Evolutionary conservation across 2,329 filamentous ascomycete species (phyloP).

Genomic region (Monosporascus sp.): DNA sequence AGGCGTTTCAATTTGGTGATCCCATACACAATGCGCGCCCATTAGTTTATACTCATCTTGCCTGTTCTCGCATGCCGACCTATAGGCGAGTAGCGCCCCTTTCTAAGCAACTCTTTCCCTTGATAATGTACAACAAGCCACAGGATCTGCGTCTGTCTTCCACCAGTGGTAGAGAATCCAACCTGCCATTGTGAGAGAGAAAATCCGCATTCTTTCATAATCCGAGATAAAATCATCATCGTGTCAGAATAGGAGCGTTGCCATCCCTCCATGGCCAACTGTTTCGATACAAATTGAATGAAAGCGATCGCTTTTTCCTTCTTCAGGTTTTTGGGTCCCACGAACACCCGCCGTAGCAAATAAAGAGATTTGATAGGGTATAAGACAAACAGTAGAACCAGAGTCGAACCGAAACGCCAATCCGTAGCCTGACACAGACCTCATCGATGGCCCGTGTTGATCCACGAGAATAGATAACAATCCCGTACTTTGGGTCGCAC

Average conservation of each 20-base stretch:
- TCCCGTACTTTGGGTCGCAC: slow-evolving; percentile 20
- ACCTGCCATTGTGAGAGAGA: background rate
- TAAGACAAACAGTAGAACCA: slow-evolving; percentile 31
- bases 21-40: background rate
- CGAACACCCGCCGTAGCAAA: slow-evolving; percentile 25
- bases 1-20: background rate
- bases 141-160: background rate
- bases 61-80: background rate
- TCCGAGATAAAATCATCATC: background rate
- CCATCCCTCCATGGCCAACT: slow-evolving; percentile 14
- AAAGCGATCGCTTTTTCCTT: slow-evolving; percentile 19
- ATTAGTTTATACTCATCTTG: background rate
- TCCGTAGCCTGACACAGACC: background rate
- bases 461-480: slow-evolving; percentile 23
- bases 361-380: slow-evolving; percentile 35
- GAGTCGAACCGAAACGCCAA: slow-evolving; percentile 25
- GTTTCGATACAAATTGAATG: slow-evolving; percentile 13
- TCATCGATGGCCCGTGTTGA: slow-evolving; percentile 12
- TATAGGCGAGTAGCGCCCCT: background rate
- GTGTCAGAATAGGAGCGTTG: slow-evolving; percentile 13
- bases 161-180: background rate
- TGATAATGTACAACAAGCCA: background rate
- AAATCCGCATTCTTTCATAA: background rate
- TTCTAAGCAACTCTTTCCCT: background rate
- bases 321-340: slow-evolving; percentile 25